phyloP scores from a whole-genome alignment of 2,329 filamentous ascomycete genomes.

The Penicillium sp. region DNA sequence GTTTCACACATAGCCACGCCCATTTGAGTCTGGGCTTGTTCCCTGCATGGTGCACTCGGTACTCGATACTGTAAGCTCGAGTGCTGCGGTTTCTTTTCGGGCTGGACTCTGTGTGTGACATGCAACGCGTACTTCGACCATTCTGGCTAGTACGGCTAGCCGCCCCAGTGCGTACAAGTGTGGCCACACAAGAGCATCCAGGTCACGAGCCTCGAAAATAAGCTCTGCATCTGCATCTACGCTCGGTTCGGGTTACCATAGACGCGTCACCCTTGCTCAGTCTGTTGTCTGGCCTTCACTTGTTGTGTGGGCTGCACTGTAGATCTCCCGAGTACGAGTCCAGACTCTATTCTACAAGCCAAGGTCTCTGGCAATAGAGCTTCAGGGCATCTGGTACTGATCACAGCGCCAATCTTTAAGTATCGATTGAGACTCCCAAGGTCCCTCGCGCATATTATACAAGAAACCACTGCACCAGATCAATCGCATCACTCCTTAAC shows the following conservation, averaged over 20 bases:
- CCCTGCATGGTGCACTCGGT: conserved; percentile 2
- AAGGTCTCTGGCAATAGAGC: background rate
- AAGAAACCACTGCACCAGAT: conserved; percentile 4
- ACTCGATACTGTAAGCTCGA: conserved; percentile 6
- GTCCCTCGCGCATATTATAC: conserved; percentile 19
- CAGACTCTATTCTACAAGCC: background rate
- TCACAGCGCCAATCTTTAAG: background rate
- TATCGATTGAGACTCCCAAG: conserved; percentile 6
- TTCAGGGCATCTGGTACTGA: background rate
- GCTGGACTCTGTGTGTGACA: conserved; percentile 5
- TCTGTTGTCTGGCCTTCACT: background rate
- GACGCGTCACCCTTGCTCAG: background rate
- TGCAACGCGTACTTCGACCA: conserved; percentile 2
- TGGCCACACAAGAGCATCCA: background rate
- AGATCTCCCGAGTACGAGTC: background rate
- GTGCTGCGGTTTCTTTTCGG: background rate
- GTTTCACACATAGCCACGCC: background rate
- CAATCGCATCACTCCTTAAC: conserved; percentile 19
- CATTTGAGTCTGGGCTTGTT: background rate
- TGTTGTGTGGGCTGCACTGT: background rate
- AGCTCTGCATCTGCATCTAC: background rate
- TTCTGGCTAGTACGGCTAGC: background rate
- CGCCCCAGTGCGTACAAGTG: background rate
- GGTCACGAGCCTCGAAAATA: background rate
- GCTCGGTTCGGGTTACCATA: background rate